A percentile compares a stretch with the other conserved stretches of the same genome.
Evolutionary conservation across 169 alveolate species (phyloP).

Genomic region (Neospora caninum): DNA sequence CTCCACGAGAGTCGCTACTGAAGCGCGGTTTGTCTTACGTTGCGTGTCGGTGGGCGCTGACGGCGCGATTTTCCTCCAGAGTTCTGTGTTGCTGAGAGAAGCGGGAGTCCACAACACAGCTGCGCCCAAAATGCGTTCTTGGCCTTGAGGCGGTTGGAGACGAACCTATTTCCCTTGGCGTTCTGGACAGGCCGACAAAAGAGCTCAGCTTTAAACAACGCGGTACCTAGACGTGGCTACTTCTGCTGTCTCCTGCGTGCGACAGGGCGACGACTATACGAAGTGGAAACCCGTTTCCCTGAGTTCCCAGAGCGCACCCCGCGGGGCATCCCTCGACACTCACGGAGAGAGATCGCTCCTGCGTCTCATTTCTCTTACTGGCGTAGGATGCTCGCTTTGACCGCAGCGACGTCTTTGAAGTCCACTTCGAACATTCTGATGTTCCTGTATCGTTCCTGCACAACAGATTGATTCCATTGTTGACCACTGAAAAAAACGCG

Average conservation of each 20-base stretch:
- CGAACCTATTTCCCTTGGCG: too few species aligned
- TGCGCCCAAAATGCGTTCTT: too few species aligned
- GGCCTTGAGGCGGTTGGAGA: too few species aligned
- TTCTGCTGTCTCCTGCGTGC: too few species aligned
- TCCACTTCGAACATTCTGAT: neutral
- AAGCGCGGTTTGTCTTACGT: neutral
- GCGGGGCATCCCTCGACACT: neutral
- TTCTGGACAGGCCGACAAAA: too few species aligned
- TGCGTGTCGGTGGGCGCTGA: neutral
- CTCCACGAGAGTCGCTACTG: neutral
- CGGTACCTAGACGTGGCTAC: too few species aligned
- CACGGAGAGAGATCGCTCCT: too few species aligned
- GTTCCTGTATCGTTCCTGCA: conserved; percentile 12
- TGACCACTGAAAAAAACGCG: neutral
- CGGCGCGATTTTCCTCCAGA: neutral
- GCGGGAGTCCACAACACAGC: neutral
- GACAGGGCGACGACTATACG: too few species aligned
- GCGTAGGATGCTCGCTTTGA: neutral
- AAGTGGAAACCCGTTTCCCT: too few species aligned
- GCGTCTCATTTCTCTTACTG: neutral
- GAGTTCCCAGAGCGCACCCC: too few species aligned
- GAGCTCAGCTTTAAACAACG: too few species aligned
- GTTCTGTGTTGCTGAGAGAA: neutral
- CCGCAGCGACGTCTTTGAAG: neutral
- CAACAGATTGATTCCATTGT: neutral